Base-by-base conservation (phyloP, 306 rosid genomes). In the Castanospermum australe region DNA sequence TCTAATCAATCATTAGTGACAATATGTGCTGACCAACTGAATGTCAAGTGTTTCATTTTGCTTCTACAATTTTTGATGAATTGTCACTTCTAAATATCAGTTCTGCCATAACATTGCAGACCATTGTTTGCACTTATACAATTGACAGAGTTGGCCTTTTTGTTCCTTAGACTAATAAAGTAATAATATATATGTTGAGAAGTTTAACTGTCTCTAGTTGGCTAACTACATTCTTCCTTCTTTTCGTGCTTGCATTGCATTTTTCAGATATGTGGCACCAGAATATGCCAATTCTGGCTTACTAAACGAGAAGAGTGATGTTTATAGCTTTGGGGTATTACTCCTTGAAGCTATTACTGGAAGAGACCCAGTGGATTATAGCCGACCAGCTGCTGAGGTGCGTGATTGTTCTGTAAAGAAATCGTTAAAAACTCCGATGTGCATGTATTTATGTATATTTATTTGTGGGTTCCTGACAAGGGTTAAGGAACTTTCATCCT, bases 211-310 rank as follows among this genome's bases (percentile, higher is more conserved):
- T 65, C 45, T 45, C 15, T 18, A 8, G 36, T 71, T 81, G 65
- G 24, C 77, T 68, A 44, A 81, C 54, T 57, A 65, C 3, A n/a
- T 22, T 78, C 28, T 17, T 44, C 32, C 69, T 70, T 47, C 48
- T 71, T 67, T 64, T 21, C 17, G 11, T 84, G 72, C 55, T 80
- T 73, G 72, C 52, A 18, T 80, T 44, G 33, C 71, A 14, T 48
- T 60, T 77, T 77, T 85, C 90, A 94, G 98, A 75, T 94, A 94
- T 44, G 97, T 94, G 56, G 98, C 98, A 56, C 98, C 97, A 0
- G 98, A 94, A 79, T 94, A 94, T 86, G 98, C 98, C 75, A 94
- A 89, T 82, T 90, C 98, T 41, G 97, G 98, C 60, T 91, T 94
- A 71, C 71, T 94, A 76, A 94, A 90, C 14, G 98, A 94, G 85